Evolutionary conservation across 2,329 filamentous ascomycete genomes (phyloP).

Genomic region (Diplodia scrobiculata): DNA sequence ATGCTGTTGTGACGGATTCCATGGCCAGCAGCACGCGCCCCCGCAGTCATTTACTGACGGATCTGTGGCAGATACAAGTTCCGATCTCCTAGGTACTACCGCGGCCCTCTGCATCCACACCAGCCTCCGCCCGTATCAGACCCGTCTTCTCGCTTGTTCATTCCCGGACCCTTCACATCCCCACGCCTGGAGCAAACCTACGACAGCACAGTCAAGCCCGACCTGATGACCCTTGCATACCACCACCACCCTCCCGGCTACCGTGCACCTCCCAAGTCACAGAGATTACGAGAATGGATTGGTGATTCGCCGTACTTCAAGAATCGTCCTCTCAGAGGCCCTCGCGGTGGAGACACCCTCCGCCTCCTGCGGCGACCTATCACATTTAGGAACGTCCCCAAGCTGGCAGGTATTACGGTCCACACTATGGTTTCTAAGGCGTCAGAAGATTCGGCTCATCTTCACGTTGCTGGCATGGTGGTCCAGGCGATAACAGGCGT

Average conservation of each 20-base stretch:
- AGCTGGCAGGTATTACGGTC: conserved; percentile 77
- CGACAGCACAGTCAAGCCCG: conserved; percentile 79
- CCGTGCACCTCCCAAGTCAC: conserved; percentile 58
- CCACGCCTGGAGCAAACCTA: conserved; percentile 89
- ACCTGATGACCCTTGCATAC: conserved; percentile 88
- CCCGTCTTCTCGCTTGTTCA: conserved; percentile 82
- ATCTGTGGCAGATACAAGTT: conserved; percentile 75
- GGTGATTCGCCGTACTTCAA: conserved; percentile 92
- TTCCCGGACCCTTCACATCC: conserved; percentile 86
- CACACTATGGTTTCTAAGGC: conserved; percentile 72
- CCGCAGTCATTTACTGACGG: neutral
- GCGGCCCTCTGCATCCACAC: conserved; percentile 88
- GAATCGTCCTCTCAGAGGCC: conserved; percentile 81
- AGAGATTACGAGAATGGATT: conserved; percentile 81
- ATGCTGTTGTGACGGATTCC: neutral
- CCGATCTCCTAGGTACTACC: conserved; percentile 90
- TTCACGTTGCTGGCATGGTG: conserved; percentile 82
- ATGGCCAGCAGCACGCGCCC: neutral
- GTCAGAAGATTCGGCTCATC: conserved; percentile 68
- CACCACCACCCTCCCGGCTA: conserved; percentile 80
- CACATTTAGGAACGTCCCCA: conserved; percentile 82
- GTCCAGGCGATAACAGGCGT: conserved; percentile 83
- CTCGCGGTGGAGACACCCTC: conserved; percentile 74
- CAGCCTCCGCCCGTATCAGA: conserved; percentile 86
- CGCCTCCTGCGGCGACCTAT: conserved; percentile 67